Evolutionary conservation across 345 rosid genomes (phyloP).

Genomic region (Cardiospermum halicacabum): DNA sequence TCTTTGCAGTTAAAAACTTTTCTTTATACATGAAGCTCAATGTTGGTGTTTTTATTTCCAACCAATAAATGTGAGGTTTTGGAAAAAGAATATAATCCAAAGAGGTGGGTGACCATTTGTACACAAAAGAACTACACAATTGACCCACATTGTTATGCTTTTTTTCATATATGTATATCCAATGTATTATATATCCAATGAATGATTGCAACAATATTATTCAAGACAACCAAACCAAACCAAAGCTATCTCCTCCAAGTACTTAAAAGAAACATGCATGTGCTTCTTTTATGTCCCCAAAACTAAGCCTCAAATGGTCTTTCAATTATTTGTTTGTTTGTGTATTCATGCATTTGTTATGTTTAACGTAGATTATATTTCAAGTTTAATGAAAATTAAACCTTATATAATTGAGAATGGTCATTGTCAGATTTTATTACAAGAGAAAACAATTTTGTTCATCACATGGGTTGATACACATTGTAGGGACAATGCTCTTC

Average conservation of each 20-base stretch:
- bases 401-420: background rate
- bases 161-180: background rate
- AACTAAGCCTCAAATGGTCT: background rate
- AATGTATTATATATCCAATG: constrained; percentile 7
- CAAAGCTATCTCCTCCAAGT: background rate
- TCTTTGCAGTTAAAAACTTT: no score
- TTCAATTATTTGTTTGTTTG: background rate
- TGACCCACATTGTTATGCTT: constrained; percentile 11
- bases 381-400: background rate
- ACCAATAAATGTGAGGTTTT: no score
- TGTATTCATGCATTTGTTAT: background rate
- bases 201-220: constrained; percentile 14
- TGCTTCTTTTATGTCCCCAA: background rate
- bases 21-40: no score
- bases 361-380: background rate
- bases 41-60: no score
- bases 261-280: constrained; percentile 1
- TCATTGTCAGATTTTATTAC: background rate
- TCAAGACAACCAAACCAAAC: constrained; percentile 5
- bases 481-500: background rate
- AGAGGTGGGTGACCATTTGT: background rate
- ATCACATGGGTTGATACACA: constrained; percentile 11
- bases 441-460: background rate
- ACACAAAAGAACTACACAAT: background rate
- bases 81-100: no score